A percentile compares a stretch with the other conserved stretches of the same genome.
These are phyloP conservation scores for Panaeolus papilionaceus DNA, from an alignment of 768 basidiomycete genomes.

Conservation along the genomic window DNA sequence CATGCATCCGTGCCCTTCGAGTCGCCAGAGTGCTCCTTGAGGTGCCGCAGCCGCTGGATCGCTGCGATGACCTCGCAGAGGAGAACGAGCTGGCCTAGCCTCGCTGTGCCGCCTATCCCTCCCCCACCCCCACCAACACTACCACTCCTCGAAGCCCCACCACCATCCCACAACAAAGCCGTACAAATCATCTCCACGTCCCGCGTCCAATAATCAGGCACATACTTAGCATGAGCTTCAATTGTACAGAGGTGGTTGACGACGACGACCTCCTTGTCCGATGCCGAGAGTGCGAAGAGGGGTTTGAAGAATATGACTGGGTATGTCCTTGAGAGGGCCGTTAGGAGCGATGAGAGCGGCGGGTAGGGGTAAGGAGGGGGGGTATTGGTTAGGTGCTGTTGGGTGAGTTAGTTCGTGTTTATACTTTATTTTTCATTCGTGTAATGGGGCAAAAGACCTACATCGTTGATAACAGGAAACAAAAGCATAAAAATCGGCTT, in stretches of 20 bases:
- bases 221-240: conserved; percentile 54
- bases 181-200: conserved; percentile 80
- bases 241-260: conserved; percentile 64
- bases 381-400: conserved; percentile 58
- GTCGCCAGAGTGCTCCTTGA: conserved; percentile 39
- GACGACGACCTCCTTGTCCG: conserved; percentile 64
- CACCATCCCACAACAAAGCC: conserved; percentile 62
- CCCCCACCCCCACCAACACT: background rate
- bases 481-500: conserved; percentile 44
- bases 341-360: conserved; percentile 56
- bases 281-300: conserved; percentile 71
- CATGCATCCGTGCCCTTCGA: conserved; percentile 37
- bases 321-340: conserved; percentile 52
- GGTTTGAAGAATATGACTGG: conserved; percentile 77
- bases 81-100: conserved; percentile 67
- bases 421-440: too few relatives aligned
- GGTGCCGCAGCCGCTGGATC: conserved; percentile 50
- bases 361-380: conserved; percentile 56
- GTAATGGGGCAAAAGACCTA: too few relatives aligned
- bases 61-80: conserved; percentile 65
- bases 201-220: conserved; percentile 69
- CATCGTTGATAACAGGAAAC: conserved; percentile 57
- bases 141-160: background rate
- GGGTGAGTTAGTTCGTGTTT: background rate
- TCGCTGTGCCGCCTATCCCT: conserved; percentile 50